Base-by-base conservation (phyloP, 208 protist species). In the Leishmania mexicana region DNA sequence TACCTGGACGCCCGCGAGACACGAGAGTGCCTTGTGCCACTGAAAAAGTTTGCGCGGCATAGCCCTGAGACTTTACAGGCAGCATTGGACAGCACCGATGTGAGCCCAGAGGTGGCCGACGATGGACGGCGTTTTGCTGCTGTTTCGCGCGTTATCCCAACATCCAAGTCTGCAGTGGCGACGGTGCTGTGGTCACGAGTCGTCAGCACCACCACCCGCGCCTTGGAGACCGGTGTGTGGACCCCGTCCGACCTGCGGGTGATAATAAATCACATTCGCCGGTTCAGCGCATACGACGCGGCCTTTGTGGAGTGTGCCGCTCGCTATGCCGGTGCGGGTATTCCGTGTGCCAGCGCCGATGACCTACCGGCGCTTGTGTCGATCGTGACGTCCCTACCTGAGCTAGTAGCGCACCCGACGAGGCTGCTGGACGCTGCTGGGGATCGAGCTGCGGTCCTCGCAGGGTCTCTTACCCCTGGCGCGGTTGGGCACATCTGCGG, bases 401-500 rank as follows among this genome's bases (percentile, higher is more conserved):
- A 93, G 60, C 68, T 91, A 13, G 80, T 57, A 24, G 74, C 78
- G n/a, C 85, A 85, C 58, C 83, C 85, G 38, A 76, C 65, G 51
- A 78, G 47, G 64, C 70, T 80, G 7, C 24, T 94, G 49, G 79
- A 90, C 45, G 72, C 38, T 2, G 87, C 83, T n/a, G 83, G 86
- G 31, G 77, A 86, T 42, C 86, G 89, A n/a, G 83, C 86, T 21
- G 88, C 86, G 11, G 38, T 73, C 17, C 75, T 91, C 13, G 85
- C 87, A 3, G 87, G 86, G 21, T 77, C 79, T 28, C 75, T 96
- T 19, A 85, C 84, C 24, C 85, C 89, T 31, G 86, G 80, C 15
- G 79, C 79, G 24, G 85, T 92, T 74, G 91, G 90, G 2, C 83
- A 88, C 62, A 80, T 95, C 6, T 91, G 90, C 58, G 79, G 82